Base-by-base conservation (phyloP, 116 monocot genomes). In the Papilionanthe hybrid region DNA sequence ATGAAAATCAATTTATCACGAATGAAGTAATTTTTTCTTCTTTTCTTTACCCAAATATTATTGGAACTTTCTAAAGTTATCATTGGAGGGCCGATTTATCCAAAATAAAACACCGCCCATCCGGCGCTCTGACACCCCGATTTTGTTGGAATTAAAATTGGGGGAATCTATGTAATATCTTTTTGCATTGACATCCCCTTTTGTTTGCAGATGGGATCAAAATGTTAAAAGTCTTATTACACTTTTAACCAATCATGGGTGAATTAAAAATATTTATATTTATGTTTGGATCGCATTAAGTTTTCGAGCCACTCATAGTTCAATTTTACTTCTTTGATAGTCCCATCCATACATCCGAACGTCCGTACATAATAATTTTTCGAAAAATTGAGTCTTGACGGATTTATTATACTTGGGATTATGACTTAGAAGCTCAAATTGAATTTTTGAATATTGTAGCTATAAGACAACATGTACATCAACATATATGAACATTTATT, bases 121-220 rank as follows among this genome's bases (percentile, higher is more conserved):
- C 23, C 7, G 22, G n/a, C 63, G 12, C 25, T 63, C 63, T 63
- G 25, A 63, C 63, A 63, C 18, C 13, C 12, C 7, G 63, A 63
- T 63, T 63, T 63, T 8, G 63, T 63, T 63, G 63, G 63, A 63
- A 63, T 63, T 63, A 63, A 63, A 63, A 63, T 63, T 23, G 56
- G 22, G 9, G 63, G 23, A 22, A 63, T 63, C 6, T 25, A 23
- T 22, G n/a, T 49, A 12, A 49, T 45, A 20, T 56, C 56, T 9
- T 58, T 3, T 58, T 58, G 8, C 1, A n/a, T n/a, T 5, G 22
- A 58, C 58, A 22, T 4, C 1, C 22, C 58, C 22, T 8, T 58
- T 58, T 57, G 18, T 58, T 58, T 22, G 6, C 2, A 4, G 58
- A 19, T n/a, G 0, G 58, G 9, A 8, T 22, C 23, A 58, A 58